phyloP scores from a whole-genome alignment of 805 yeast genomes.

The Candida mattraensis region DNA sequence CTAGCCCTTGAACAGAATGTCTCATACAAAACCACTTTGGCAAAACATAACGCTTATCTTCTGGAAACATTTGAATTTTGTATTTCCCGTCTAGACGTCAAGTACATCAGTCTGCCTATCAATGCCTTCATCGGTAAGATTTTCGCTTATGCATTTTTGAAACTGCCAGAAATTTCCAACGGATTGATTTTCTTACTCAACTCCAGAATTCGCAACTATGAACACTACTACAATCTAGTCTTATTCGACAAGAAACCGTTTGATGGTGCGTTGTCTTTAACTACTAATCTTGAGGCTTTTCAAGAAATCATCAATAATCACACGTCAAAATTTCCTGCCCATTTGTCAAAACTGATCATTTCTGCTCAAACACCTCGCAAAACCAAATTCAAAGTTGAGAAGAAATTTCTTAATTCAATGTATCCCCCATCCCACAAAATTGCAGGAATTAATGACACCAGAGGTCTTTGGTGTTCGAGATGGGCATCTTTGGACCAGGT shows the following conservation, averaged over 20 bases:
- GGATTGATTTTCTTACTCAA: constrained; percentile 58
- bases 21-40: constrained; percentile 22
- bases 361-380: constrained; percentile 23
- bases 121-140: constrained; percentile 71
- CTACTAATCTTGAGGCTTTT: constrained; percentile 4
- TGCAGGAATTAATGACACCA: constrained; percentile 54
- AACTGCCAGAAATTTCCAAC: constrained; percentile 53
- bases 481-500: constrained; percentile 56
- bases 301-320: constrained; percentile 11
- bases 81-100: constrained; percentile 47
- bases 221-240: constrained; percentile 25
- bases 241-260: constrained; percentile 19
- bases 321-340: constrained; percentile 23
- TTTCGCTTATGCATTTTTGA: constrained; percentile 61
- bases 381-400: constrained; percentile 30
- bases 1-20: constrained; percentile 9
- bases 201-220: constrained; percentile 49
- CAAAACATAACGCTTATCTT: constrained; percentile 37
- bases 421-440: constrained; percentile 38
- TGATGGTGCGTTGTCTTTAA: constrained; percentile 5
- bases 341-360: constrained; percentile 24
- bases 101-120: constrained; percentile 52
- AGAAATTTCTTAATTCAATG: constrained; percentile 36
- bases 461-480: constrained; percentile 60
- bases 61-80: constrained; percentile 54